Percentiles rank a stretch among this genome's conserved stretches.
Evolutionary conservation across 495 filamentous ascomycete species (phyloP).

Genomic region (Delitschia confertaspora): DNA sequence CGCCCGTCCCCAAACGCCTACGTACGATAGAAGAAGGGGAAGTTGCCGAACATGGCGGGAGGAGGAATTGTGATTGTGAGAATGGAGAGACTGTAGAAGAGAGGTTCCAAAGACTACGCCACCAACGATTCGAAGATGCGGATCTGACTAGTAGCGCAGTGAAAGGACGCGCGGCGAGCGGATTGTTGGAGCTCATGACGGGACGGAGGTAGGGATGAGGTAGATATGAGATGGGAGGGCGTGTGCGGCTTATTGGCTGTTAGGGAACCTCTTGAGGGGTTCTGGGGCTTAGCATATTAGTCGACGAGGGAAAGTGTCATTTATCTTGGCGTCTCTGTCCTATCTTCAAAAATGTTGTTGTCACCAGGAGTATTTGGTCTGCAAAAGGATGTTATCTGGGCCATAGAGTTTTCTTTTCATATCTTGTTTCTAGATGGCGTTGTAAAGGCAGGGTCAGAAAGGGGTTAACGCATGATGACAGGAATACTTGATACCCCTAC

Average conservation of each 20-base stretch:
- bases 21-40: slow-evolving; percentile 3
- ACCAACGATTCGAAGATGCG: slow-evolving; percentile 12
- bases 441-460: no score
- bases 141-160: slow-evolving; percentile 36
- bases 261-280: neutral
- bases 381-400: no score
- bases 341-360: no score
- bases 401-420: neutral
- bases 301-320: no score
- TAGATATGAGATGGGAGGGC: neutral
- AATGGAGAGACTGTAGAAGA: neutral
- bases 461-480: no score
- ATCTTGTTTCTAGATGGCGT: neutral
- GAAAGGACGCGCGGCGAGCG: slow-evolving; percentile 34
- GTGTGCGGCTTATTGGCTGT: slow-evolving; percentile 1
- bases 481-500: no score
- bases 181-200: slow-evolving; percentile 33
- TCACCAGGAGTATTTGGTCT: no score
- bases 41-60: slow-evolving; percentile 10
- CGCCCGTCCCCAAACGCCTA: slow-evolving; percentile 12
- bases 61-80: slow-evolving; percentile 7
- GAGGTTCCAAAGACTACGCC: neutral
- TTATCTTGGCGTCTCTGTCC: no score
- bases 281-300: no score
- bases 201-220: slow-evolving; percentile 10